Evolutionary conservation across 805 yeast species (phyloP), one percentile per base, ranked within the genome.

Genomic region (Kodamaea lidongshanica): DNA sequence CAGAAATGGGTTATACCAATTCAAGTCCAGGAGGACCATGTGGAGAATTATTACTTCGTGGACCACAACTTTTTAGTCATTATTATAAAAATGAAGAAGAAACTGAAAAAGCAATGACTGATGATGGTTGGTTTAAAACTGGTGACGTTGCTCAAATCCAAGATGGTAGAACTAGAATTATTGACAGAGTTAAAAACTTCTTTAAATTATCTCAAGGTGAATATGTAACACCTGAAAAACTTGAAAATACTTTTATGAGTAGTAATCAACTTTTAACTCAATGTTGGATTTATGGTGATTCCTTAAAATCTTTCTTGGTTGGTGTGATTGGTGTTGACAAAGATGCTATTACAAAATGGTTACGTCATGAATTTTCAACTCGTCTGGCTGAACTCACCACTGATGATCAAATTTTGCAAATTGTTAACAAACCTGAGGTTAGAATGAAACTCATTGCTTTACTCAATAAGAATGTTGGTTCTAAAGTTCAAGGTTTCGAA

Each of bases 201-300:
- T 52, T 52, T 47, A 52, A 52, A 42, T 50, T 52, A 43, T 38
- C 53, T 9, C 58, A 52, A 25, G 58, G 58, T 26, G 58, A 52
- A 39, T 52, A 52, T 32, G 48, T 52, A 12, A 48, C 57, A 7
- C 58, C 58, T 6, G 58, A 52, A 27, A 52, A 52, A 43, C 40
- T 52, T 17, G 58, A 52, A 34, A 52, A 47, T 32, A 26, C 28
- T 12, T 52, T 52, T 39, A 39, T 49, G 23, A 39, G 46, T 3
- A 36, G 40, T 30, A 40, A 42, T 35, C 40, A 53, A 2, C 12
- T 36, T 13, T 23, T 46, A 17, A 28, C 46, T 12, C 57, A 52
- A 35, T 32, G 42, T 17, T 45, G 33, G 21, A 47, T 36, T 2
- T 49, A 52, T 25, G 57, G 57, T 6, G 53, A 50, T 33, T 45